Percentiles rank a stretch among this genome's conserved stretches.
Conservation (phyloP, 1,284 basidiomycete species). For the Inonotus obliquus region DNA sequence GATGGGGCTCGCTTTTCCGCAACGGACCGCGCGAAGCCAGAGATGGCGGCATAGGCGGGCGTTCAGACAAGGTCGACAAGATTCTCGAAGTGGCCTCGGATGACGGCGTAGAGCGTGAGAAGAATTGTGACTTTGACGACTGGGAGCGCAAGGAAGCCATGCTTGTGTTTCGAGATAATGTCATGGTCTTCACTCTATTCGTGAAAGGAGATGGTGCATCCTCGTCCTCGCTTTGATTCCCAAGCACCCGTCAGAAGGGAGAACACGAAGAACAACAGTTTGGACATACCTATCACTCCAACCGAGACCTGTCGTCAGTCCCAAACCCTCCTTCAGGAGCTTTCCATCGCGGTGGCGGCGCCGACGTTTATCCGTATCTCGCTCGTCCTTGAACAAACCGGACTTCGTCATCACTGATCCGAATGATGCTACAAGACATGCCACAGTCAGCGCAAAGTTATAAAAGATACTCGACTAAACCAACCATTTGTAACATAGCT, state of each 20-base stretch:
- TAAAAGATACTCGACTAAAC: conserved; percentile 10
- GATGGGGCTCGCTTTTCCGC: neutral
- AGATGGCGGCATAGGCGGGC: neutral
- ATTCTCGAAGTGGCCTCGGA: neutral
- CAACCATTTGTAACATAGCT: conserved; percentile 12
- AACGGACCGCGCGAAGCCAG: neutral
- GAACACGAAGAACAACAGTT: conserved; percentile 28
- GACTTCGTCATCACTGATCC: conserved; percentile 46
- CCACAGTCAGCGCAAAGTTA: conserved; percentile 32
- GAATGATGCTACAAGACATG: conserved; percentile 20
- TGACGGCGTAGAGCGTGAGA: conserved; percentile 6
- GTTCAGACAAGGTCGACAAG: neutral
- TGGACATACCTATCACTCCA: conserved; percentile 65
- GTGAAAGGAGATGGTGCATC: conserved; percentile 73
- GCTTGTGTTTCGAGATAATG: conserved; percentile 23
- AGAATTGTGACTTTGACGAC: conserved; percentile 7
- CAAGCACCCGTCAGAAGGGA: conserved; percentile 30
- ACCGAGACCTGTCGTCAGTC: conserved; percentile 74
- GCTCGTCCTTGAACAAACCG: conserved; percentile 54
- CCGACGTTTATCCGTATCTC: conserved; percentile 59
- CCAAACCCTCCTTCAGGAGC: conserved; percentile 65
- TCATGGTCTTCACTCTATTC: conserved; percentile 52
- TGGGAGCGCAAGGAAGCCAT: conserved; percentile 17
- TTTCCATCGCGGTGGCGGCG: conserved; percentile 67
- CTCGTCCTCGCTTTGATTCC: conserved; percentile 64